Base-by-base conservation (phyloP, 2,329 filamentous ascomycete species). In the Sporothrix dimorphospora region DNA sequence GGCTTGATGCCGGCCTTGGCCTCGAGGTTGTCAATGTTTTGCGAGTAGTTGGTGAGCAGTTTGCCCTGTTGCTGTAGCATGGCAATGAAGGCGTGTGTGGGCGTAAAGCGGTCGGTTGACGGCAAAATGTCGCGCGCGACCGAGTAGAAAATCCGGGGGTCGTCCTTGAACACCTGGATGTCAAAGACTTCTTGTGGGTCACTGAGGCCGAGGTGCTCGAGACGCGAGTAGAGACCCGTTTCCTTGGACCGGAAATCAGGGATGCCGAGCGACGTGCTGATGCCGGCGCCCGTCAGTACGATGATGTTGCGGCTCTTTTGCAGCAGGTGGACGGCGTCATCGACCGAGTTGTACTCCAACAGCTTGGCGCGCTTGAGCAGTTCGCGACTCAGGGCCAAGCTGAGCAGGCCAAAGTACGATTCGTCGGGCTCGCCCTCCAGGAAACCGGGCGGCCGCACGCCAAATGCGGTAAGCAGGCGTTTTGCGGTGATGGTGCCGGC, bases 11-110 rank as follows among this genome's bases (percentile, higher is more conserved):
- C 96, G 0, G 95, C 95, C 78, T 92, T 90, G 74, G 90, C 88
- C 81, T 99, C 95, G 69, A 98, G 90, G 77, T 98, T 98, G 84
- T 99, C 96, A 78, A 99, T 98, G 81, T 99, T 99, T 80, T 99
- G 96, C 0, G 96, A 97, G 83, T 98, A 99, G 82, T 98, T 98
- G 55, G 94, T 98, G 73, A 98, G 88, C 7, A 99, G 88, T 81
- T 97, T 97, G 75, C 89, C 90, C 80, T 94, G 92, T 76, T 95
- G 88, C 81, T 99, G 93, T 47, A 99, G 87, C 77, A 98, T 86
- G 45, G 90, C 89, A 78, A 99, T 97, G 83, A 99, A 99, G 70
- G 92, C 91, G 84, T 99, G 96, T 0, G 96, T 98, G 0, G 95
- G 94, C 0, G 95, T 94, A 84, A 90, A 97, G 77, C 90, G 90